phyloP scores from a whole-genome alignment of 441 rosid genomes.

The Theobroma grandiflorum region DNA sequence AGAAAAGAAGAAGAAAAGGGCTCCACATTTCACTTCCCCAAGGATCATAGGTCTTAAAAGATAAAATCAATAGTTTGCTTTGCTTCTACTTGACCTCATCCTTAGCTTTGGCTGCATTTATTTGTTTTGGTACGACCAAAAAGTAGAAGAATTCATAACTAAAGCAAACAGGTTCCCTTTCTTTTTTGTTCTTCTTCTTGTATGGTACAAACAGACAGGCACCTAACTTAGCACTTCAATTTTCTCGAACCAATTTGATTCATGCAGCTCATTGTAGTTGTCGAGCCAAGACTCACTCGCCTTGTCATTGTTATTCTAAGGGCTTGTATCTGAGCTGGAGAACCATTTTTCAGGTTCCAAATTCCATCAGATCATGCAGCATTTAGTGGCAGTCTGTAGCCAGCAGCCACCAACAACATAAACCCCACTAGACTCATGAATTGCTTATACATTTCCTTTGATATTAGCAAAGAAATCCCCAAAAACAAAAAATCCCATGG shows the following conservation, averaged over 20 bases:
- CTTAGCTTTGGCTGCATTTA: slow-evolving; percentile 19
- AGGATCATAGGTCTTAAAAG: background rate
- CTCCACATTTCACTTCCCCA: slow-evolving; percentile 35
- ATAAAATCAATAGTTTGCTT: background rate
- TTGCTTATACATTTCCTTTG: background rate
- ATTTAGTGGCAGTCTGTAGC: background rate
- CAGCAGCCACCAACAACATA: background rate
- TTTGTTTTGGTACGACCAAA: slow-evolving; percentile 8
- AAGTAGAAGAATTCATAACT: background rate
- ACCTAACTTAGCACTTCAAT: slow-evolving; percentile 30
- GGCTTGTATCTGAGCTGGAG: background rate
- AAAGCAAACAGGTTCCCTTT: background rate
- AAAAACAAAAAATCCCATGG: background rate
- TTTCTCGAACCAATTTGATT: slow-evolving; percentile 8
- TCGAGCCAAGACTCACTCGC: background rate
- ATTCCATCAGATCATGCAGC: slow-evolving; percentile 1
- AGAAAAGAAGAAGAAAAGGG: background rate
- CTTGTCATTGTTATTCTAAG: slow-evolving; percentile 1
- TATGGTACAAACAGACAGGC: slow-evolving; percentile 20
- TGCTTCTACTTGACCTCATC: slow-evolving; percentile 20
- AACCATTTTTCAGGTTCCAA: background rate
- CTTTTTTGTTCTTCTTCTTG: background rate
- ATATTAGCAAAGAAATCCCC: background rate
- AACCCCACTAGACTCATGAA: background rate
- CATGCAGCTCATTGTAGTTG: slow-evolving; percentile 3